Conservation (phyloP, 1,139 yeast species). For the Hansenula sp. region DNA sequence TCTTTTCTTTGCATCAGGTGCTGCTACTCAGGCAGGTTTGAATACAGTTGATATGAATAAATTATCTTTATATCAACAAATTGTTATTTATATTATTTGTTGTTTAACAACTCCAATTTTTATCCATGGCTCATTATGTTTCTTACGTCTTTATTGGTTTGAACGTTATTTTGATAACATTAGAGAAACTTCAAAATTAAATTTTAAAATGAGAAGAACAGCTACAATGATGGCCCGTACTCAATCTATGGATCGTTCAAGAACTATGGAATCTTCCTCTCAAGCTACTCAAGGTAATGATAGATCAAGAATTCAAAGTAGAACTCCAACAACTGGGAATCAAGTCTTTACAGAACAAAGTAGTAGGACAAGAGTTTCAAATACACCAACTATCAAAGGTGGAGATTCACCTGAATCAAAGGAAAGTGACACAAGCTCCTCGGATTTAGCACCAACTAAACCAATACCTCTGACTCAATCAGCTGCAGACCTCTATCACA, state of each 20-base stretch:
- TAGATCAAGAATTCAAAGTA: neutral
- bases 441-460: constrained; percentile 5
- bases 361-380: neutral
- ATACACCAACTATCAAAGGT: neutral
- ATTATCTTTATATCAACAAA: constrained; percentile 71
- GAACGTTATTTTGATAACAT: constrained; percentile 85
- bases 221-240: constrained; percentile 65
- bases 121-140: constrained; percentile 75
- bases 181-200: constrained; percentile 64
- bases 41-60: constrained; percentile 69
- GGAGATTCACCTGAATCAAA: constrained; percentile 1
- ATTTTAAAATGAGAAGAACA: constrained; percentile 75
- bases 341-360: neutral
- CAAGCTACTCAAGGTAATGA: neutral
- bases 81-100: constrained; percentile 54
- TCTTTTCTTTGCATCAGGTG: constrained; percentile 69
- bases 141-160: constrained; percentile 84
- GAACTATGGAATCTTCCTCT: constrained; percentile 11
- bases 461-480: constrained; percentile 4
- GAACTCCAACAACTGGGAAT: neutral
- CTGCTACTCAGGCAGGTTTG: constrained; percentile 88
- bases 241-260: constrained; percentile 18
- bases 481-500: neutral
- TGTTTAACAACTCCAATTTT: constrained; percentile 82
- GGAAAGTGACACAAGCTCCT: constrained; percentile 6